phyloP scores from a whole-genome alignment of 1,139 yeast genomes.

The Pichia terricola region DNA sequence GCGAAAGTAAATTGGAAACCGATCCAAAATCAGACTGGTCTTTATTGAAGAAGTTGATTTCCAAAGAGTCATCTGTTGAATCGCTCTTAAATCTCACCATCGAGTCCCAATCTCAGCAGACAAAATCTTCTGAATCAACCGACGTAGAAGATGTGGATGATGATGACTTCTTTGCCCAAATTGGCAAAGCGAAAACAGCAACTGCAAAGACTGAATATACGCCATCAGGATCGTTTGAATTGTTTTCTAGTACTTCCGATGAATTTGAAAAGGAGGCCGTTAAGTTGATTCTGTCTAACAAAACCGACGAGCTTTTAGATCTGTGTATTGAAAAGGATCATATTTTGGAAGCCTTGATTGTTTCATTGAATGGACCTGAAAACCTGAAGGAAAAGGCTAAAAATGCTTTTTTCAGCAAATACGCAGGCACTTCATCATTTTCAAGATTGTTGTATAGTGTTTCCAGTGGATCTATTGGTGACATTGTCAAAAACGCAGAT shows the following conservation, averaged over 20 bases:
- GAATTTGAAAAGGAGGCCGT: constrained; percentile 38
- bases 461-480: constrained; percentile 51
- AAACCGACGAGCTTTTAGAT: constrained; percentile 59
- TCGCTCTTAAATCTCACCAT: constrained; percentile 19
- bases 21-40: constrained; percentile 61
- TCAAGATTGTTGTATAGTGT: constrained; percentile 69
- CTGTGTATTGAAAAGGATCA: constrained; percentile 55
- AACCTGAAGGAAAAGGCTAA: constrained; percentile 58
- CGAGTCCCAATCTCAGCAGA: background rate
- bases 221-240: constrained; percentile 40
- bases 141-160: constrained; percentile 19
- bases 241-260: constrained; percentile 18
- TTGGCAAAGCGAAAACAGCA: constrained; percentile 23
- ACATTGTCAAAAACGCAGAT: constrained; percentile 70
- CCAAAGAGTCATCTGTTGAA: constrained; percentile 57
- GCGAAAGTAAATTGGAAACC: constrained; percentile 26
- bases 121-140: constrained; percentile 14
- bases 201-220: constrained; percentile 17
- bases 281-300: constrained; percentile 51
- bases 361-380: constrained; percentile 66
- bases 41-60: constrained; percentile 48
- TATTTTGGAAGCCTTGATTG: constrained; percentile 69
- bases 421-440: constrained; percentile 43
- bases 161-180: constrained; percentile 40
- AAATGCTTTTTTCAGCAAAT: constrained; percentile 56